These are phyloP conservation scores for Farysia itapuensis DNA, from an alignment of 1,284 basidiomycete species.

Conservation along the genomic window DNA sequence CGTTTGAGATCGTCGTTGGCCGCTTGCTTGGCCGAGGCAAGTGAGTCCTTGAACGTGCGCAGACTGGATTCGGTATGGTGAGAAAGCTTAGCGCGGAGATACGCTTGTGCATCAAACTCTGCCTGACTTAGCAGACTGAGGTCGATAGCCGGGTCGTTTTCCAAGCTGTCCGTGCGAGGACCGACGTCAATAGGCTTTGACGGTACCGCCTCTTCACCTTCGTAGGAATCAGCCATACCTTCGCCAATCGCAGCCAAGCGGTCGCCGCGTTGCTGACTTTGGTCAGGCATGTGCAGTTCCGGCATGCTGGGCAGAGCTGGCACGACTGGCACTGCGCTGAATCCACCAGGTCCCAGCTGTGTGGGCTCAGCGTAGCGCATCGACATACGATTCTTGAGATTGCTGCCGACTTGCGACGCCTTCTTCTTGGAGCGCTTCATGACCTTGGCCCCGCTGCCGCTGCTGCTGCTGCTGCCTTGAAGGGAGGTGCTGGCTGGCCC, in stretches of 20 bases:
- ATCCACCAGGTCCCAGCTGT: conserved; percentile 42
- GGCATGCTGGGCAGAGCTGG: conserved; percentile 37
- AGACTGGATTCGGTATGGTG: conserved; percentile 46
- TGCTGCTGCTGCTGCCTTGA: conserved; percentile 3
- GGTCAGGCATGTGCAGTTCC: conserved; percentile 11
- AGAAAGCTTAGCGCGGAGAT: conserved; percentile 43
- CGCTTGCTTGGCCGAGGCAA: conserved; percentile 32
- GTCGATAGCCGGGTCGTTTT: conserved; percentile 42
- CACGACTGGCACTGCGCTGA: conserved; percentile 25
- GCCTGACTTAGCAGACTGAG: conserved; percentile 40
- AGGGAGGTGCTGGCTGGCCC: conserved; percentile 11
- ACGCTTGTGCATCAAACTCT: conserved; percentile 54
- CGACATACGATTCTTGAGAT: conserved; percentile 56
- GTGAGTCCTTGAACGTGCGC: conserved; percentile 29
- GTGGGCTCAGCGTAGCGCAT: conserved; percentile 58
- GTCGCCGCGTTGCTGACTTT: conserved; percentile 6
- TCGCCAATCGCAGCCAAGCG: too few relatives aligned
- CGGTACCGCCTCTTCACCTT: neutral
- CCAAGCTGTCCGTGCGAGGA: conserved; percentile 21
- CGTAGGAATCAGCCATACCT: neutral
- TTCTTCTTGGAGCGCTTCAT: conserved; percentile 41
- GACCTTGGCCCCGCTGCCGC: conserved; percentile 2
- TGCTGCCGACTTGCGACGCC: conserved; percentile 49
- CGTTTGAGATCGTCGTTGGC: conserved; percentile 50
- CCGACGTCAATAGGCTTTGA: neutral